Evolutionary conservation across 2,329 filamentous ascomycete genomes (phyloP).

Genomic region (Penicillium sp.): DNA sequence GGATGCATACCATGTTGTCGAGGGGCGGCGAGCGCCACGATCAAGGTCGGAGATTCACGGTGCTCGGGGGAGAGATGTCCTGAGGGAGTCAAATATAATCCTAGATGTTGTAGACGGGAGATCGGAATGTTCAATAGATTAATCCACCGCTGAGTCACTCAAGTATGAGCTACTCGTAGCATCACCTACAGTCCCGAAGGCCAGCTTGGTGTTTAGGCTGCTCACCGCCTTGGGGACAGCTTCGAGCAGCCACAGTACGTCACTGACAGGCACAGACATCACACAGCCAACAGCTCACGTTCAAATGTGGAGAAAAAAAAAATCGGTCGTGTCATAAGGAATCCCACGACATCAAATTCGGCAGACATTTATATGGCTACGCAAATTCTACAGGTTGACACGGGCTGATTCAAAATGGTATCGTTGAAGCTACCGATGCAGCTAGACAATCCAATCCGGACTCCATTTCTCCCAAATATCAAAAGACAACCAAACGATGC

Average conservation of each 20-base stretch:
- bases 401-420: conserved; percentile 15
- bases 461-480: conserved; percentile 19
- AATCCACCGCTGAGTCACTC: neutral
- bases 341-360: too few relatives aligned
- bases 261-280: neutral
- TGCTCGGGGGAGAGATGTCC: neutral
- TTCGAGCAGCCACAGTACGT: neutral
- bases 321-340: too few relatives aligned
- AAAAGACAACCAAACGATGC: conserved; percentile 1
- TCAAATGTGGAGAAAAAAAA: neutral
- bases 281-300: neutral
- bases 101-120: too few relatives aligned
- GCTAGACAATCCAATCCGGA: conserved; percentile 8
- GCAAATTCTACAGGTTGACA: neutral
- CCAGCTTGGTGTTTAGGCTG: conserved; percentile 37
- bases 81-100: neutral
- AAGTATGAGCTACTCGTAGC: neutral
- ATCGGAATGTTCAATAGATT: neutral
- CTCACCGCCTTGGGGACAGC: conserved; percentile 37
- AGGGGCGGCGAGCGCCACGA: conserved; percentile 14
- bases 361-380: neutral
- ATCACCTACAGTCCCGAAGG: conserved; percentile 19
- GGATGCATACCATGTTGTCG: conserved; percentile 13
- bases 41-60: neutral
- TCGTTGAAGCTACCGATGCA: conserved; percentile 17